Percentiles rank a stretch among this genome's conserved stretches.
These are phyloP conservation scores for Colletotrichum gloeosporioides DNA, from an alignment of 2,329 filamentous ascomycete genomes.

Conservation along the genomic window DNA sequence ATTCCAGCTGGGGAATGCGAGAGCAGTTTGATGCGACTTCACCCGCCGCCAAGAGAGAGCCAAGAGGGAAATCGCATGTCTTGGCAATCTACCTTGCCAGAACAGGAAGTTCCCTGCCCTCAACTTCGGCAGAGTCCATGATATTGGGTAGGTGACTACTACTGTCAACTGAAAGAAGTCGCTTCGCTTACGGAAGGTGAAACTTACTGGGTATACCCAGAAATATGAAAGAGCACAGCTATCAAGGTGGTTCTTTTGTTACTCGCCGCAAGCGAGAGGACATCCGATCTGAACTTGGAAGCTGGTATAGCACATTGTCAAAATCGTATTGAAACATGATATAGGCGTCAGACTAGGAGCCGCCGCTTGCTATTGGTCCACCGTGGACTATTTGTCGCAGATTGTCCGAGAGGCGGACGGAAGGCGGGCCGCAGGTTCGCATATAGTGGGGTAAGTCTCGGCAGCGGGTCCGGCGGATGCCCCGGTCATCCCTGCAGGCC, in stretches of 20 bases:
- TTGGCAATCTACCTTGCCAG: neutral
- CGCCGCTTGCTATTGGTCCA: too few species aligned
- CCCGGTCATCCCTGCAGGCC: neutral
- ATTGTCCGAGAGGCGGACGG: neutral
- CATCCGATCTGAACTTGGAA: neutral
- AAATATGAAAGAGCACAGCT: fast-evolving
- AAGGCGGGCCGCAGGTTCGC: neutral
- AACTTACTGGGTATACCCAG: neutral
- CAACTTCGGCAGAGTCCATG: neutral
- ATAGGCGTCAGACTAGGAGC: too few species aligned
- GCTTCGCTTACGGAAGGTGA: neutral
- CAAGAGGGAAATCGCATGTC: conserved; percentile 3
- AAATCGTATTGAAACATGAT: too few species aligned
- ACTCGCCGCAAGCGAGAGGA: fast-evolving
- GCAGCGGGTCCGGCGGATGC: neutral
- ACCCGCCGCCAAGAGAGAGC: conserved; percentile 9
- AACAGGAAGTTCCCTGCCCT: neutral
- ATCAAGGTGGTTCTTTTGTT: neutral
- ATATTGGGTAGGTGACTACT: neutral
- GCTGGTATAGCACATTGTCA: fast-evolving
- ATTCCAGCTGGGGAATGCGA: neutral
- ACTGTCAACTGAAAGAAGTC: fast-evolving
- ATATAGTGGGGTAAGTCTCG: neutral
- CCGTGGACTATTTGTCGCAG: too few species aligned
- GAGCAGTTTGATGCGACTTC: neutral